phyloP scores from a whole-genome alignment of 768 basidiomycete species.

The Phaeotremella skinneri region DNA sequence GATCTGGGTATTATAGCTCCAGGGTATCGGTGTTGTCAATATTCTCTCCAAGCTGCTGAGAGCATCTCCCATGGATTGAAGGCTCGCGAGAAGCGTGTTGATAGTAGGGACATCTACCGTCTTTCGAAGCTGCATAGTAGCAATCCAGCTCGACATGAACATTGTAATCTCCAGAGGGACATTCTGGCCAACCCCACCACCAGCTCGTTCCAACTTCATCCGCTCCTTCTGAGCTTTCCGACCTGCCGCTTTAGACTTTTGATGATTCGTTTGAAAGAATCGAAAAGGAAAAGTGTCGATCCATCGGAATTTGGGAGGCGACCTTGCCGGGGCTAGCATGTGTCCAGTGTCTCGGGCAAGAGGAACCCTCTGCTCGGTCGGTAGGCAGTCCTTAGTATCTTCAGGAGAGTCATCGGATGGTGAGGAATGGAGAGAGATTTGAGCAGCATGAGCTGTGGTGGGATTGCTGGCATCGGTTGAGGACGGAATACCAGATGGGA shows the following conservation, averaged over 20 bases:
- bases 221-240: constrained; percentile 15
- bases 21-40: constrained; percentile 49
- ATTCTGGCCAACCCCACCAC: constrained; percentile 37
- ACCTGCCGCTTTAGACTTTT: constrained; percentile 23
- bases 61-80: constrained; percentile 38
- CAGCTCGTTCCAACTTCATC: constrained; percentile 10
- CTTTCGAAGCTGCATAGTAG: constrained; percentile 39
- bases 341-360: background rate
- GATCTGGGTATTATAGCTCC: constrained; percentile 46
- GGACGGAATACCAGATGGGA: constrained; percentile 36
- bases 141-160: constrained; percentile 45
- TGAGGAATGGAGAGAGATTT: constrained; percentile 14
- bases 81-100: constrained; percentile 36
- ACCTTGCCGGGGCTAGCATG: constrained; percentile 25
- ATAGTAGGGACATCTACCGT: constrained; percentile 44
- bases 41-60: constrained; percentile 45
- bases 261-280: constrained; percentile 18
- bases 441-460: constrained; percentile 9
- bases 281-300: constrained; percentile 32
- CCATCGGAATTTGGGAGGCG: constrained; percentile 37
- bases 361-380: background rate
- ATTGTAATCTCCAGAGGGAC: constrained; percentile 46
- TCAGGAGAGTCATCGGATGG: constrained; percentile 8
- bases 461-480: constrained; percentile 29
- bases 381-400: background rate